Conservation (phyloP, 371 early-diverging fungal genomes). For the Rhizomucor miehei region DNA sequence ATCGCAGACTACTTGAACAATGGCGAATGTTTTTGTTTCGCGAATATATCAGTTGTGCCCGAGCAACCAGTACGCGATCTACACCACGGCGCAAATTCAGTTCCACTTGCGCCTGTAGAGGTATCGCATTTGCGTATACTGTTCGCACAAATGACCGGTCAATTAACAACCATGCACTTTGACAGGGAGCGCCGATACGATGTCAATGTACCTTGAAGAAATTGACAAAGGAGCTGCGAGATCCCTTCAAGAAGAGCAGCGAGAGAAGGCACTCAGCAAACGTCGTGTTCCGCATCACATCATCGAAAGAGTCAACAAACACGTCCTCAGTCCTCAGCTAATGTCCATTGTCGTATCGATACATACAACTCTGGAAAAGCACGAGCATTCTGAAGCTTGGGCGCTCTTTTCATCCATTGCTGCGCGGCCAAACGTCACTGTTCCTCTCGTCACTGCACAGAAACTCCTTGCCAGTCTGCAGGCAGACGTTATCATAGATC, state of each 20-base stretch:
- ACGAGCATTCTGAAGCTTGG: conserved; percentile 24
- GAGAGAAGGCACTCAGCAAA: conserved; percentile 3
- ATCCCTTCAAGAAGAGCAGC: not conserved
- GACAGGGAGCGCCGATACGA: no score
- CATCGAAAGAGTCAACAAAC: conserved; percentile 18
- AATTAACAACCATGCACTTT: no score
- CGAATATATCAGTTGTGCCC: conserved; percentile 1
- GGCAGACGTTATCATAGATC: conserved; percentile 11
- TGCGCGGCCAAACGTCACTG: conserved; percentile 1
- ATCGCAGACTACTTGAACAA: conserved; percentile 25
- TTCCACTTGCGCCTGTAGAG: conserved; percentile 15
- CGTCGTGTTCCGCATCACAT: conserved; percentile 28
- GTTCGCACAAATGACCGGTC: no score
- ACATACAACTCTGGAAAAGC: conserved; percentile 16
- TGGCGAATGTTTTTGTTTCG: conserved; percentile 20
- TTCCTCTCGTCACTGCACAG: conserved; percentile 10
- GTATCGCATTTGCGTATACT: conserved; percentile 5
- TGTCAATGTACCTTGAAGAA: not conserved
- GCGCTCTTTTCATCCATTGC: conserved; percentile 18
- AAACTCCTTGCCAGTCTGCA: conserved; percentile 19
- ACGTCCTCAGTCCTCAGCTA: conserved; percentile 19
- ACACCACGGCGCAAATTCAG: conserved; percentile 8
- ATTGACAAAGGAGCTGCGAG: not conserved
- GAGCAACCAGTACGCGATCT: not conserved
- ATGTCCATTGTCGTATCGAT: conserved; percentile 21